Evolutionary conservation across 371 early-diverging fungal species (phyloP), one percentile per base, ranked within the genome.

Genomic region (Mucor saturninus): DNA sequence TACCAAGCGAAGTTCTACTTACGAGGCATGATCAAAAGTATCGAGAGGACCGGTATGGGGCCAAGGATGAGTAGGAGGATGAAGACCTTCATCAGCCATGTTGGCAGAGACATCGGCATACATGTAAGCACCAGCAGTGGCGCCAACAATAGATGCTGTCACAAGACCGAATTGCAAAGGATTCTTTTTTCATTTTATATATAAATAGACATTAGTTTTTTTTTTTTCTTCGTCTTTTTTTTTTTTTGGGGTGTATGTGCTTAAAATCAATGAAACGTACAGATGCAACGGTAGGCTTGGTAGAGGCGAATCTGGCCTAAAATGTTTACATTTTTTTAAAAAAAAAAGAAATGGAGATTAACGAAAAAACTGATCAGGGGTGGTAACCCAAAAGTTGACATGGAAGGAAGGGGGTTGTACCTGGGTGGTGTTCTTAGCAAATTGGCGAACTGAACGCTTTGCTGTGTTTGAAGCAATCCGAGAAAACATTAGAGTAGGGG

Each of bases 11-110:
- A 1, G 21, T 21, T 21, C 21, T 21, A 79, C 88, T 73, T 89
- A 95, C 95, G 93, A 78, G 59, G 96, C 94, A 65, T 96, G 97
- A 74, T 98, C 98, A 80, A 90, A 98, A 54, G 95, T 93, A 68
- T 87, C 86, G 63, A 91, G 81, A 69, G 85, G 84, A 56, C 83
- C 86, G 59, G 85, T 86, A 77, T 95, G 95, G 43, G 92, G 87
- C 94, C 95, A 98, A 39, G 94, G 95, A 81, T 90, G 86, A 60
- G 79, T 81, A 15, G 97, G 93, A 51, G 97, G 76, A 76, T 98
- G 97, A 69, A 96, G 87, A 63, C 97, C 97, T 64, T 95, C 93
- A 64, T 92, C 96, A 65, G 91, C 89, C 87, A 89, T 81, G 68
- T 86, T 83, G 73, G 90, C 89, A 70, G 85, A 82, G 32, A 85